Base-by-base conservation (phyloP, 305 asterid genomes). In the Fraxinus latifolia region DNA sequence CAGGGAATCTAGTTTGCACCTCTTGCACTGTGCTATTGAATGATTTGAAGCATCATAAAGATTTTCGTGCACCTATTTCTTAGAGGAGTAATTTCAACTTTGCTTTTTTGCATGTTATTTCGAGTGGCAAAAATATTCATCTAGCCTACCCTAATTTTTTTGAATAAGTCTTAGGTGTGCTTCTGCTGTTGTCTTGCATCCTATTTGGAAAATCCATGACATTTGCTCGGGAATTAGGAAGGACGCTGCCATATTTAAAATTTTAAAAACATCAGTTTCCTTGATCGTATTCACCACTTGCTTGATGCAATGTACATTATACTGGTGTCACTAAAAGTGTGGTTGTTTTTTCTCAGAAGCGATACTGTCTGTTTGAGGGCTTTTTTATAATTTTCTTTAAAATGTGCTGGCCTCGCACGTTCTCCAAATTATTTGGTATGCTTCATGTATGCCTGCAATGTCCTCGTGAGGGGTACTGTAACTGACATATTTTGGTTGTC, bases 401-500 rank as follows among this genome's bases (percentile, higher is more conserved):
- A 53, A 36, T 72, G 7, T 65, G 8, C 74, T 67, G 77, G 32
- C 25, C 27, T 83, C 8, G 27, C 31, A 8, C 2, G 7, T 2
- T 9, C n/a, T 21, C 23, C 32, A 23, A 8, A 29, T 42, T 75
- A 14, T 75, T n/a, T 25, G 9, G 25, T 9, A 7, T 9, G 17
- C 65, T 39, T 25, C 44, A 21, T 37, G 31, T 81, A 5, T 53
- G 68, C 19, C 11, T 62, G 25, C 21, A 67, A 15, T 21, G 29
- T 71, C 6, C 60, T 33, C 37, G 3, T 36, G 36, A 65, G 21
- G 62, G 71, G 50, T 55, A 67, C 62, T 44, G 67, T 77, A 34
- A 72, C 81, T 77, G 81, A 82, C 83, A 21, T 80, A 80, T 36
- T 80, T 72, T 81, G 47, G 81, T 73, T 86, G 81, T 79, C 78